phyloP scores from a whole-genome alignment of 2,329 filamentous ascomycete species.

The Pseudogymnoascus sp. region DNA sequence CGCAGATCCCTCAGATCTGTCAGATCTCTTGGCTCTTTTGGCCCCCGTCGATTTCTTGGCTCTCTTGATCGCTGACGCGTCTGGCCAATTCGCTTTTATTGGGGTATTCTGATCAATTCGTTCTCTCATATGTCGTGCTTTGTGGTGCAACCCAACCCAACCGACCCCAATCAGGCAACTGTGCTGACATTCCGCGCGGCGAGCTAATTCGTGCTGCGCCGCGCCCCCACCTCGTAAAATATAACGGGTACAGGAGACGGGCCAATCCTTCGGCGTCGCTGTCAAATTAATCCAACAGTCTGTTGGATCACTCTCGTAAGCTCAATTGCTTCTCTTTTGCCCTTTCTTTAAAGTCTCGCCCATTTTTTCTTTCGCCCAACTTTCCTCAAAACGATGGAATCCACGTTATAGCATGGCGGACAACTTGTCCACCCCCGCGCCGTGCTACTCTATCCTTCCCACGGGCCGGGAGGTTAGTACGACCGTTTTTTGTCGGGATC shows the following conservation, averaged over 20 bases:
- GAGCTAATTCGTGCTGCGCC: not conserved
- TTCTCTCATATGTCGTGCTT: not conserved
- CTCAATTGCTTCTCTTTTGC: not conserved
- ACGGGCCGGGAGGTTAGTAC: conserved; percentile 66
- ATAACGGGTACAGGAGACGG: not conserved
- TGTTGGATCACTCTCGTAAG: not conserved
- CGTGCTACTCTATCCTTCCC: conserved; percentile 62
- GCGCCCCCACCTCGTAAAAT: not conserved
- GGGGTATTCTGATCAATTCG: not conserved
- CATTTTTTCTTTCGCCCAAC: conserved; percentile 46
- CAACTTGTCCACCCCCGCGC: conserved; percentile 67
- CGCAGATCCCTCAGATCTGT: not conserved
- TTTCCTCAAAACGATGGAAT: conserved; percentile 50
- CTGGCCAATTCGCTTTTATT: not conserved
- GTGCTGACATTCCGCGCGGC: not conserved
- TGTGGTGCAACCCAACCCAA: not conserved
- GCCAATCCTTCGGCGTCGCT: not conserved
- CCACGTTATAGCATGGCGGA: conserved; percentile 70
- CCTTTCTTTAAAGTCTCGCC: not conserved
- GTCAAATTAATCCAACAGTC: not conserved
- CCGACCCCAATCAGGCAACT: not conserved
- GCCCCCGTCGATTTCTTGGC: not conserved
- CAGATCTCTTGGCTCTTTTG: not conserved
- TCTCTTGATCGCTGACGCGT: not conserved
- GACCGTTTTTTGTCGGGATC: conserved; percentile 67